phyloP scores from a whole-genome alignment of 73 alveolate species.

The Breviolum minutum region DNA sequence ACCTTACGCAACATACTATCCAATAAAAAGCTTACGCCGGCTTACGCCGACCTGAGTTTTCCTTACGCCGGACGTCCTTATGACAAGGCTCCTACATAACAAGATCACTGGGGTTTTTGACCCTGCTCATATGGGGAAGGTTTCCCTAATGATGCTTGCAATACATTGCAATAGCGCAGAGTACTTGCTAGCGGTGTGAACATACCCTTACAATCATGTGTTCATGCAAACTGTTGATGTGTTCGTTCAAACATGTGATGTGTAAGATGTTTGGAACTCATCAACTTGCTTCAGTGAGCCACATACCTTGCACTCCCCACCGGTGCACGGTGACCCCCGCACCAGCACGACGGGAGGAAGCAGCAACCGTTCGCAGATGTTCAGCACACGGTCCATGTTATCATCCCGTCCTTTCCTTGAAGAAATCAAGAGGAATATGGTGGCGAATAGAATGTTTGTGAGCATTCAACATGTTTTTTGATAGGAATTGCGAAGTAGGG shows the following conservation, averaged over 20 bases:
- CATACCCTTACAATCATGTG: too few species aligned
- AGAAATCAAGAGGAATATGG: neutral
- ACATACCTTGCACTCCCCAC: neutral
- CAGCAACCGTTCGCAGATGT: slow-evolving; percentile 61
- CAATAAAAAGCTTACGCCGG: too few species aligned
- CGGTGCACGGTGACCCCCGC: neutral
- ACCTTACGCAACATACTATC: too few species aligned
- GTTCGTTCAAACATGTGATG: neutral
- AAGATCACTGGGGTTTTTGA: too few species aligned
- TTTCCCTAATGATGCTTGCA: too few species aligned
- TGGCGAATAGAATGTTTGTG: neutral
- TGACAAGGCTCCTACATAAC: too few species aligned
- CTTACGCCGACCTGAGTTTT: too few species aligned
- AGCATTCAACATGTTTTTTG: neutral
- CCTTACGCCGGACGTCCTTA: too few species aligned
- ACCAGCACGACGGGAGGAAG: slow-evolving; percentile 41
- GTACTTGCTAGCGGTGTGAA: too few species aligned
- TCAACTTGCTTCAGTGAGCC: neutral
- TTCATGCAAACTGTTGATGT: neutral
- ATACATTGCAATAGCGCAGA: too few species aligned
- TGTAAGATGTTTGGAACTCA: neutral
- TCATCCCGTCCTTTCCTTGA: slow-evolving; percentile 1
- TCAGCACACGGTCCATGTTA: slow-evolving; percentile 69
- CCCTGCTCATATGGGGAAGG: too few species aligned
- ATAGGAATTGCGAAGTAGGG: too few species aligned